Conservation (phyloP, 2,329 filamentous ascomycete species). For the Fusarium aywerte region DNA sequence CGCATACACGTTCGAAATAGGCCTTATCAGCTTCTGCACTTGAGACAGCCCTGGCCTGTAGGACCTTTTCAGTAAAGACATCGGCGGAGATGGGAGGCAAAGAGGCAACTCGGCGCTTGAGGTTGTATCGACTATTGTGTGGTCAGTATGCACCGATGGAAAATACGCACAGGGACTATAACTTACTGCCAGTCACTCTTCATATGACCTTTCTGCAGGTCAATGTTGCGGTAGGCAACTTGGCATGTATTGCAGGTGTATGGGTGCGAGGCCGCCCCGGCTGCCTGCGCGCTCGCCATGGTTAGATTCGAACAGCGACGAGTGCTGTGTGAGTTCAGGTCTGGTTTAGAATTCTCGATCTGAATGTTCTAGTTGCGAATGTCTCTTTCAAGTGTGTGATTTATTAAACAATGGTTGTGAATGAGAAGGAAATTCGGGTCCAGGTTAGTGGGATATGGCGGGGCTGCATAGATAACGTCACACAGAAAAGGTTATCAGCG, state of each 20-base stretch:
- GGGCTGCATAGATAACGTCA: conserved; percentile 47
- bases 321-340: background rate
- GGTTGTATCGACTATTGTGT: conserved; percentile 81
- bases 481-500: conserved; percentile 41
- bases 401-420: conserved; percentile 4
- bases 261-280: conserved; percentile 71
- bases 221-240: conserved; percentile 93
- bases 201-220: conserved; percentile 95
- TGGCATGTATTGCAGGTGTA: conserved; percentile 99
- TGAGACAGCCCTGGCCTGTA: conserved; percentile 87
- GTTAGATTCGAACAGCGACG: background rate
- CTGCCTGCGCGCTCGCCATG: conserved; percentile 60
- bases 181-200: conserved; percentile 98
- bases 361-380: background rate
- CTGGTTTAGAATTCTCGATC: background rate
- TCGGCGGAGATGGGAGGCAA: conserved; percentile 92
- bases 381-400: background rate
- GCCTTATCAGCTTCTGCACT: conserved; percentile 88
- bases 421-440: conserved; percentile 40
- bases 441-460: conserved; percentile 45
- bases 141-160: conserved; percentile 7
- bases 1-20: conserved; percentile 85
- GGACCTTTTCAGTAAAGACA: conserved; percentile 93
- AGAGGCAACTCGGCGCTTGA: conserved; percentile 92
- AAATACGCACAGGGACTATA: too few relatives aligned